A percentile compares a stretch with the other conserved stretches of the same genome.
Evolutionary conservation across 768 basidiomycete genomes (phyloP).

Genomic region (Hypholoma sublateritium): DNA sequence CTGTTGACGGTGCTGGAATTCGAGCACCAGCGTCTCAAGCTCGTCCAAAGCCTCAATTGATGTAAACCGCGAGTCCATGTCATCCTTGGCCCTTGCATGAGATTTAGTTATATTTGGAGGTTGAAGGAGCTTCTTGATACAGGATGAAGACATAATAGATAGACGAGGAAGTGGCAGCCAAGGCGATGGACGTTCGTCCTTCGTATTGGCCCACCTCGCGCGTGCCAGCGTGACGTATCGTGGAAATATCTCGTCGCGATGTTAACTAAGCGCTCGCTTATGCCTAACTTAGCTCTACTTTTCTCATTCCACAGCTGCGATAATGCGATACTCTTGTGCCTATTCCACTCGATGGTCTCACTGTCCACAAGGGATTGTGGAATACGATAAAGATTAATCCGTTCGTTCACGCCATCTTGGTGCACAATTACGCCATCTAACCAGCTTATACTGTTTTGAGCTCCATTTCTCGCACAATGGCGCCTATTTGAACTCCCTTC

Average conservation of each 20-base stretch:
- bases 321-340: too few relatives aligned
- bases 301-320: too few relatives aligned
- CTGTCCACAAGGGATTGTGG: too few relatives aligned
- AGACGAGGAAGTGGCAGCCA: not conserved
- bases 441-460: not conserved
- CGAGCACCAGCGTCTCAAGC: conserved; percentile 42
- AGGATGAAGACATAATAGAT: conserved; percentile 26
- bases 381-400: too few relatives aligned
- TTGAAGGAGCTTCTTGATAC: conserved; percentile 48
- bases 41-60: conserved; percentile 51
- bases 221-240: not conserved
- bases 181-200: not conserved
- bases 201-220: not conserved
- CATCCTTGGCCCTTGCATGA: conserved; percentile 32
- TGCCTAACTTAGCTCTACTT: too few relatives aligned
- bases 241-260: not conserved
- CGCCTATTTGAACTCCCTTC: too few relatives aligned
- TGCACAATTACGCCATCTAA: too few relatives aligned
- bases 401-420: too few relatives aligned
- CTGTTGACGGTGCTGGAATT: conserved; percentile 39
- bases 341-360: too few relatives aligned
- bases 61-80: conserved; percentile 46
- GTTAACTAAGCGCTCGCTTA: too few relatives aligned
- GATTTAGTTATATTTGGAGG: conserved; percentile 43
- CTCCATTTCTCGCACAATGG: not conserved